phyloP scores from a whole-genome alignment of 768 basidiomycete genomes.

The Termitomyces sp. region DNA sequence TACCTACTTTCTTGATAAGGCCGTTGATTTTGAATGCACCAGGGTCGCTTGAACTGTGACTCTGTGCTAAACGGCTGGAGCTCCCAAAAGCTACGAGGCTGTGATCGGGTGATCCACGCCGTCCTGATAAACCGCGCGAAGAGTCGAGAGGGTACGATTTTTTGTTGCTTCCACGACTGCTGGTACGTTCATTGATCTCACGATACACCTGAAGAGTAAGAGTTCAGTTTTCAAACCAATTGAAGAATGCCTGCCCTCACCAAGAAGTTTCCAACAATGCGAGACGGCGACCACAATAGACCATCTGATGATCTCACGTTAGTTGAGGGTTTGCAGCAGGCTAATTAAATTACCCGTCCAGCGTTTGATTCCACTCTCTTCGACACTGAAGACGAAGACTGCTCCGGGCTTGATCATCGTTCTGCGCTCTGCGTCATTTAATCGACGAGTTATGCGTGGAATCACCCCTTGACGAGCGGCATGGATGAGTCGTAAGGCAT shows the following conservation, averaged over 20 bases:
- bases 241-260: slow-evolving; percentile 30
- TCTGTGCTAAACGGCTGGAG: slow-evolving; percentile 24
- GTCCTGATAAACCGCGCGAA: slow-evolving; percentile 28
- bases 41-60: slow-evolving; percentile 34
- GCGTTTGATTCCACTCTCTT: slow-evolving; percentile 83
- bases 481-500: slow-evolving; percentile 79
- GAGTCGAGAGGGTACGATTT: slow-evolving; percentile 48
- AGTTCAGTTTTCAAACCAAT: background rate
- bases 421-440: slow-evolving; percentile 76
- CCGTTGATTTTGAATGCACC: slow-evolving; percentile 67
- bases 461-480: slow-evolving; percentile 76
- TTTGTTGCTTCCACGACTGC: slow-evolving; percentile 47
- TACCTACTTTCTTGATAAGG: slow-evolving; percentile 71
- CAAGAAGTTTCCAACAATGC: slow-evolving; percentile 82
- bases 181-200: slow-evolving; percentile 67
- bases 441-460: slow-evolving; percentile 75
- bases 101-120: slow-evolving; percentile 37
- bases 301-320: slow-evolving; percentile 34
- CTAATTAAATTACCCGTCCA: slow-evolving; percentile 58
- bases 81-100: slow-evolving; percentile 26
- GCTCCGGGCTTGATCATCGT: slow-evolving; percentile 63
- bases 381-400: slow-evolving; percentile 85
- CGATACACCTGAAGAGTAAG: slow-evolving; percentile 60
- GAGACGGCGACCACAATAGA: slow-evolving; percentile 76
- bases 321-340: slow-evolving; percentile 11